Evolutionary conservation across 768 basidiomycete genomes (phyloP), one percentile per base, ranked within the genome.

Genomic region (Tylopilus felleus): DNA sequence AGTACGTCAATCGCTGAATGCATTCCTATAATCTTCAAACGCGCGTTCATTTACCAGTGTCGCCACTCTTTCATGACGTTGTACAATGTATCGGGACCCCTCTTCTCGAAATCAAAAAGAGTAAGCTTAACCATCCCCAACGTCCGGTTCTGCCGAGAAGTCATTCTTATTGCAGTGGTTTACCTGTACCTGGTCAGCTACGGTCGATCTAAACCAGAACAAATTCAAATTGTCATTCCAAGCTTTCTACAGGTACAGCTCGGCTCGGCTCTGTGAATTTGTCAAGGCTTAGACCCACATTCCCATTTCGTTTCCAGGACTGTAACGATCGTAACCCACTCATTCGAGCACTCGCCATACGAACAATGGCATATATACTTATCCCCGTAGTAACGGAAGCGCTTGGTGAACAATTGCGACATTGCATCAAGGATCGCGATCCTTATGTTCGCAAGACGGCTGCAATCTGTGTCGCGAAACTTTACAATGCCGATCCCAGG

Each of bases 391-490:
- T 98, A 56, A 86, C 87, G 13, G 88, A 91, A 52, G 82, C 90
- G 1, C 78, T 99, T 35, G 77, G 85, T 39, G 97, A 98, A 53
- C 96, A 94, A 49, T 76, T 99, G 28, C 83, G 93, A 56, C 93
- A 97, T 69, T 90, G 89, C 58, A 77, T 98, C 40, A 90, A 93
- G 65, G 97, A 99, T 69, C 80, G 85, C 16, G 96, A 99, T 70
- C 94, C 97, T 19, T 99, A 99, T 70, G 97, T 99, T 16, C 87
- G 97, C 56, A 99, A 99, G 76, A 99, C 97, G 5, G 94, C 96
- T 19, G 95, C 96, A 1, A 94, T 98, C 25, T 97, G 93, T 63
- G 97, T 98, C 14, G 95, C 93, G 16, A 99, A 99, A 71, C 76
- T 98, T 19, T 98, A 96, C 65, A 79, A 85, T 16, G 89, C 91